Evolutionary conservation across 2,329 filamentous ascomycete species (phyloP).

Genomic region (Sporothrix phasma): DNA sequence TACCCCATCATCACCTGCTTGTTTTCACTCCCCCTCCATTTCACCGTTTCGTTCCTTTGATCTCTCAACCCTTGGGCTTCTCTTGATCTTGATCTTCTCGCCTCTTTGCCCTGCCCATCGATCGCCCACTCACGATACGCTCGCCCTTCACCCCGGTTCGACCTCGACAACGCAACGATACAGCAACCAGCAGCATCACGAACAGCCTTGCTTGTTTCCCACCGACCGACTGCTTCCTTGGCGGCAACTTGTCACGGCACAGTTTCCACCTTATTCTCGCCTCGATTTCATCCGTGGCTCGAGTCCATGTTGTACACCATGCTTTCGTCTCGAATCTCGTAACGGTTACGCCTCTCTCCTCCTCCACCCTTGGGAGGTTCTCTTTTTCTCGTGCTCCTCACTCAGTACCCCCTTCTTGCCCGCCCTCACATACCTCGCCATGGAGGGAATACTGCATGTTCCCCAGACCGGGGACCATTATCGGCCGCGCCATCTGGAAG

Average conservation of each 20-base stretch:
- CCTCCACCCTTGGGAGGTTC: neutral
- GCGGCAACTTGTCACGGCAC: neutral
- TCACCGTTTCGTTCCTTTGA: neutral
- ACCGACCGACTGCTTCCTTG: too few relatives aligned
- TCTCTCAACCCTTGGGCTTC: neutral
- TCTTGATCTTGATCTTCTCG: neutral
- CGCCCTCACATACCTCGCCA: conserved; percentile 19
- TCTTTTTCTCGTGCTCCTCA: neutral
- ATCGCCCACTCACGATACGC: neutral
- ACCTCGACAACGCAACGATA: neutral
- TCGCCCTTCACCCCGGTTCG: neutral
- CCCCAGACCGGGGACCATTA: conserved; percentile 44
- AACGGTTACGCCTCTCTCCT: neutral
- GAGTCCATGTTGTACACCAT: conserved; percentile 9
- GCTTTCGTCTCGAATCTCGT: conserved; percentile 8
- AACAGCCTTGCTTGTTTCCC: neutral
- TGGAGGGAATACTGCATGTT: conserved; percentile 41
- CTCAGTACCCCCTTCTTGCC: neutral
- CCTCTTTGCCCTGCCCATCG: too few relatives aligned
- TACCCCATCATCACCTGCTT: neutral
- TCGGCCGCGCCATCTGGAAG: conserved; percentile 46
- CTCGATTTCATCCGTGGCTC: neutral
- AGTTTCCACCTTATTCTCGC: neutral
- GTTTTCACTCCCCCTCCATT: neutral
- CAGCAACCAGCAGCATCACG: neutral